A percentile compares a stretch with the other conserved stretches of the same genome.
These are phyloP conservation scores for Aspergillus sp. DNA, from an alignment of 2,329 filamentous ascomycete species.

Conservation along the genomic window DNA sequence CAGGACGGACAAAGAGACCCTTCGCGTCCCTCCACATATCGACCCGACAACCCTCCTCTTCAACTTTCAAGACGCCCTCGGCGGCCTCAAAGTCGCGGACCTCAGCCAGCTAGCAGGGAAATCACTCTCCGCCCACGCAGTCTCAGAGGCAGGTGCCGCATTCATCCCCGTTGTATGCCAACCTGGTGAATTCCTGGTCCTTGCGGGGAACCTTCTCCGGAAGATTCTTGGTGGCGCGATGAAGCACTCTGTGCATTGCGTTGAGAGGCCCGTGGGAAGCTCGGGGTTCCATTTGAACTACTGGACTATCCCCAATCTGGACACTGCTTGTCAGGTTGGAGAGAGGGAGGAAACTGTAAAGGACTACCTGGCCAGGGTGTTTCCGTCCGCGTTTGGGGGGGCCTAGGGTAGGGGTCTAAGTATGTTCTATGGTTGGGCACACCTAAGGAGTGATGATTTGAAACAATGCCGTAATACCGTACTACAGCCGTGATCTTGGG, in stretches of 20 bases:
- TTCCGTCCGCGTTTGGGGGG: not conserved
- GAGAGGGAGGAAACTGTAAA: not conserved
- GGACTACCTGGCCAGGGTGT: slow-evolving; percentile 5
- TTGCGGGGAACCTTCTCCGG: slow-evolving; percentile 5
- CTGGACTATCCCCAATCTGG: slow-evolving; percentile 7
- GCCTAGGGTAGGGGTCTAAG: not conserved
- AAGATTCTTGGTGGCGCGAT: not conserved
- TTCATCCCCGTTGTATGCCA: slow-evolving; percentile 2
- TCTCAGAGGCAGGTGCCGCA: not conserved
- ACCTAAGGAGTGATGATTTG: no score
- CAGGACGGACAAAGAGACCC: not conserved
- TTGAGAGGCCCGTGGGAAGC: not conserved
- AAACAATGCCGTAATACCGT: no score
- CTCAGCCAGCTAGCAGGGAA: not conserved
- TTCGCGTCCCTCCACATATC: slow-evolving; percentile 4
- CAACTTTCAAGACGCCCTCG: slow-evolving; percentile 4
- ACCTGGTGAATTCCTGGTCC: slow-evolving; percentile 2
- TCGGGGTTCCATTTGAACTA: slow-evolving; percentile 9
- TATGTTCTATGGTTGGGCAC: no score
- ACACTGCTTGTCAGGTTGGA: not conserved
- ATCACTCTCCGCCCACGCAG: not conserved
- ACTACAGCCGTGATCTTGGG: no score
- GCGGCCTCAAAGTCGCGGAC: slow-evolving; percentile 4
- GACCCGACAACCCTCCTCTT: slow-evolving; percentile 11
- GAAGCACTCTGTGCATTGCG: slow-evolving; percentile 7